These are phyloP conservation scores for Grigorovia yakushimaensis DNA, from an alignment of 805 yeast species.

Conservation along the genomic window DNA sequence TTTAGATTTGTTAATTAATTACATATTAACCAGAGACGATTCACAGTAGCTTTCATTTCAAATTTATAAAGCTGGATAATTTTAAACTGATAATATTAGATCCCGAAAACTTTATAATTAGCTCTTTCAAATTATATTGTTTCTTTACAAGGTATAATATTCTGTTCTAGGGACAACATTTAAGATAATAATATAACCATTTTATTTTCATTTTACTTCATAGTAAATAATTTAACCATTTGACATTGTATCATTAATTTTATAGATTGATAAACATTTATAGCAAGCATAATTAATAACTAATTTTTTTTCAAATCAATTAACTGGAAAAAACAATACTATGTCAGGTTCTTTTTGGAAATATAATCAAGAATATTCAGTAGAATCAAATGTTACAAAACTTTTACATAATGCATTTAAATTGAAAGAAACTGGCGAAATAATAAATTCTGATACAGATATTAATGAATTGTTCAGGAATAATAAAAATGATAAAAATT, in stretches of 20 bases:
- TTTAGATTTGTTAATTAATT: too few relatives aligned
- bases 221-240: background rate
- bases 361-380: conserved; percentile 45
- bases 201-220: too few relatives aligned
- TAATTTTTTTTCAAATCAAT: background rate
- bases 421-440: background rate
- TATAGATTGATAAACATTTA: background rate
- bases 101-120: too few relatives aligned
- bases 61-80: too few relatives aligned
- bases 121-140: too few relatives aligned
- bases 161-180: background rate
- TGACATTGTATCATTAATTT: background rate
- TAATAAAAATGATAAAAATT: background rate
- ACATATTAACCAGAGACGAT: background rate
- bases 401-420: conserved; percentile 31
- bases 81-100: too few relatives aligned
- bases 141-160: background rate
- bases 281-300: background rate
- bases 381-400: conserved; percentile 45
- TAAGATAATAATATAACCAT: background rate
- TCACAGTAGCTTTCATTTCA: background rate
- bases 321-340: background rate
- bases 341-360: conserved; percentile 48
- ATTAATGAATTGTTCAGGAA: background rate
- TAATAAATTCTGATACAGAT: background rate